Evolutionary conservation across 257 asterid genomes (phyloP).

Genomic region (Nicotiana undulata): DNA sequence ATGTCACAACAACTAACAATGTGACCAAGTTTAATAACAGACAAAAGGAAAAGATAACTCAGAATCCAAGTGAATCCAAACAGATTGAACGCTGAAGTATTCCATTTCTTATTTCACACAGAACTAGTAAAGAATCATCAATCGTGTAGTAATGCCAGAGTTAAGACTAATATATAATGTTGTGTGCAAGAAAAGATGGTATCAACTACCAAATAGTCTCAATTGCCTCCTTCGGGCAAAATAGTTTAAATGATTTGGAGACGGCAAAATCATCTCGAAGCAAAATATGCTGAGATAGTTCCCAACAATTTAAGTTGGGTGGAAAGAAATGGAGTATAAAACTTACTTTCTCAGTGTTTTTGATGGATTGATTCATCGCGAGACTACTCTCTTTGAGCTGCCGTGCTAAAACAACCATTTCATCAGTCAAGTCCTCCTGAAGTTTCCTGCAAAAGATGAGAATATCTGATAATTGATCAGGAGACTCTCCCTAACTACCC

Average conservation of each 20-base stretch:
- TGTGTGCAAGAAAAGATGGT: not conserved
- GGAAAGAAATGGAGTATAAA: not conserved
- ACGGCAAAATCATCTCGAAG: not conserved
- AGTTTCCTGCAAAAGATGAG: slow-evolving; percentile 52
- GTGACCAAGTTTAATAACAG: not conserved
- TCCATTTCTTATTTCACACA: not conserved
- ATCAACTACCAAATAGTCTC: not conserved
- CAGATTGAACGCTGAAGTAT: not conserved
- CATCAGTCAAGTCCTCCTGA: slow-evolving; percentile 88
- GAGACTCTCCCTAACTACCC: not conserved
- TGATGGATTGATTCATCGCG: slow-evolving; percentile 70
- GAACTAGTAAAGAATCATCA: not conserved
- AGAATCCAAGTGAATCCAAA: slow-evolving; percentile 1
- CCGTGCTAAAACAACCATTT: slow-evolving; percentile 82
- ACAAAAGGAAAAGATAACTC: not conserved
- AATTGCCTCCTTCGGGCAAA: not conserved
- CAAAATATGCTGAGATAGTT: not conserved
- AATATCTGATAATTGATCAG: not conserved
- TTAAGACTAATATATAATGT: not conserved
- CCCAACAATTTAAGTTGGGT: not conserved
- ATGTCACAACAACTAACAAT: not conserved
- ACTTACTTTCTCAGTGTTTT: slow-evolving; percentile 78
- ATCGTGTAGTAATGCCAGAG: not conserved
- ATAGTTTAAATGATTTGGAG: not conserved
- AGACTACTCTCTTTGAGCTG: slow-evolving; percentile 89